Evolutionary conservation across 2,329 filamentous ascomycete genomes (phyloP).

Genomic region (Epichloe brachyelytri): DNA sequence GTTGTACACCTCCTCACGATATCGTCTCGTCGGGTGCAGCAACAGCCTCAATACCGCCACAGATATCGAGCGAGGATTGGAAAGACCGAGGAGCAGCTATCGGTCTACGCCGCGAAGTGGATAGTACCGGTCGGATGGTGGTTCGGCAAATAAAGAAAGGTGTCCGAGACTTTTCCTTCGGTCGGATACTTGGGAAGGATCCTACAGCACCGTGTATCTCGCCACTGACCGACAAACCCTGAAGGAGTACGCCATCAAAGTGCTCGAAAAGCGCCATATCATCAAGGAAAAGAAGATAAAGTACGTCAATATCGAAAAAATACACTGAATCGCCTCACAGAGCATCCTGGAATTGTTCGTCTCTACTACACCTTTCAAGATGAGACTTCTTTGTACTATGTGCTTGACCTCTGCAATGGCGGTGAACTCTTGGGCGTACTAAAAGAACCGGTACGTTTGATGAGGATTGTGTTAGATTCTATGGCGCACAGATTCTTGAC

Average conservation of each 20-base stretch:
- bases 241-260: constrained; percentile 96
- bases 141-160: constrained; percentile 87
- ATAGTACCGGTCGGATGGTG: constrained; percentile 70
- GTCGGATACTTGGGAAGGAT: constrained; percentile 86
- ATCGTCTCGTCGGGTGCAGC: constrained; percentile 24
- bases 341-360: constrained; percentile 91
- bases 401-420: constrained; percentile 82
- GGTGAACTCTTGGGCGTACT: constrained; percentile 85
- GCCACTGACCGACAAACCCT: constrained; percentile 87
- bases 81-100: constrained; percentile 89
- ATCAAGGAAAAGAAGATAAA: constrained; percentile 99
- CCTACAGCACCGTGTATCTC: constrained; percentile 90
- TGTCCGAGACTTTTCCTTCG: constrained; percentile 92
- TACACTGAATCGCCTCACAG: constrained; percentile 86
- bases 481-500: constrained; percentile 90
- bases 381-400: constrained; percentile 90
- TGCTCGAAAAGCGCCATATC: constrained; percentile 95
- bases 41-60: background rate
- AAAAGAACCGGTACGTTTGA: constrained; percentile 89
- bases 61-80: constrained; percentile 69
- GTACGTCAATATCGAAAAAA: constrained; percentile 99
- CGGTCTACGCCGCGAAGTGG: constrained; percentile 67
- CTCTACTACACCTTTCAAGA: constrained; percentile 99
- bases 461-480: constrained; percentile 86
- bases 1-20: constrained; percentile 6